Percentiles rank a stretch among this genome's conserved stretches.
These are phyloP conservation scores for Parasitella parasitica DNA, from an alignment of 371 early-diverging fungal genomes.

Conservation along the genomic window DNA sequence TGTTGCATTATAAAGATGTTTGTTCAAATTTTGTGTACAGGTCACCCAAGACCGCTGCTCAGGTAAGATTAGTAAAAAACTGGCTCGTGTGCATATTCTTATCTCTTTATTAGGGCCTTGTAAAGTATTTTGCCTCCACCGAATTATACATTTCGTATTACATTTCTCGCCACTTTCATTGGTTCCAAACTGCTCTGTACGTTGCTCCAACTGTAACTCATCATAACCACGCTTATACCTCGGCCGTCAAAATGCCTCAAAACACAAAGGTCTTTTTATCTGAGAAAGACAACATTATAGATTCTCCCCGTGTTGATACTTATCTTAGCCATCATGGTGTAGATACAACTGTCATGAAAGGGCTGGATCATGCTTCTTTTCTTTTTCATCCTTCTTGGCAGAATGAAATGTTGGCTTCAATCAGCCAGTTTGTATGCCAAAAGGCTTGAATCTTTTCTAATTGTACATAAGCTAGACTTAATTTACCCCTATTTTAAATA, in stretches of 20 bases:
- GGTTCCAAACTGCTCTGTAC: slow-evolving; percentile 62
- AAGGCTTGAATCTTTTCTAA: slow-evolving; percentile 1
- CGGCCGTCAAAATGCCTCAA: slow-evolving; percentile 25
- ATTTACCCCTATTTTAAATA: too few species aligned
- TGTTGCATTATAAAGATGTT: slow-evolving; percentile 64
- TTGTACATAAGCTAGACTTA: neutral
- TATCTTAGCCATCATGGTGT: slow-evolving; percentile 50
- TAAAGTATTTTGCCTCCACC: slow-evolving; percentile 67
- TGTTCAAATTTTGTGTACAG: slow-evolving; percentile 71
- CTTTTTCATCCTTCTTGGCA: slow-evolving; percentile 46
- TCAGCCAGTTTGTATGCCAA: slow-evolving; percentile 18
- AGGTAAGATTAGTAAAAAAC: slow-evolving; percentile 27
- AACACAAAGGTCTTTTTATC: slow-evolving; percentile 46
- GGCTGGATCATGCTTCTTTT: slow-evolving; percentile 57
- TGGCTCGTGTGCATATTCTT: neutral
- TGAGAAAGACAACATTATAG: slow-evolving; percentile 53
- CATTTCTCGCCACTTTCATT: slow-evolving; percentile 67
- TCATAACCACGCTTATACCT: slow-evolving; percentile 9
- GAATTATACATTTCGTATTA: slow-evolving; percentile 69
- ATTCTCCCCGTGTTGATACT: slow-evolving; percentile 39
- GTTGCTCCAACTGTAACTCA: slow-evolving; percentile 24
- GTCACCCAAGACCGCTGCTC: slow-evolving; percentile 58
- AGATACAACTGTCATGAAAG: slow-evolving; percentile 47
- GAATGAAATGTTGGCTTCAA: slow-evolving; percentile 30
- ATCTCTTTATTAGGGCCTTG: slow-evolving; percentile 35